Evolutionary conservation across 225 moss, liverwort and hornwort species (phyloP), one percentile per base, ranked within the genome.

Genomic region (Pleurozium schreberi): DNA sequence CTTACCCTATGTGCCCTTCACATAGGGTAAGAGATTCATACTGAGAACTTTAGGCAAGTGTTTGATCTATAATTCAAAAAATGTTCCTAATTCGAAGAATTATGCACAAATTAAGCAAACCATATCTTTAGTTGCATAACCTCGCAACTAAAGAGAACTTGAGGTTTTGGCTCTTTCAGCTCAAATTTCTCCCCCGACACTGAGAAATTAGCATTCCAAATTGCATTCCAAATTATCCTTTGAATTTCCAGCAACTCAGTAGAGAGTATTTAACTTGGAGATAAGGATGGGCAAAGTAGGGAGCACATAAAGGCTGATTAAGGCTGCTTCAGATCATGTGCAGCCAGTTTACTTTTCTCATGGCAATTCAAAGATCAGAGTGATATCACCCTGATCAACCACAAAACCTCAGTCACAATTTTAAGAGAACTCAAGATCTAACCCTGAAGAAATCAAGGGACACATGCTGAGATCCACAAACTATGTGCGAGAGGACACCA

Each of bases 11-110:
- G n/a, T n/a, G 10, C 5, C 11, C 6, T 38, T 36, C 38, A 67
- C 3, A 0, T n/a, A 22, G 22, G 21, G 6, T 19, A 25, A 1
- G 9, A 0, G 2, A 38, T 77, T 55, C 9, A n/a, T 11, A 25
- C 3, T 38, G 16, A 52, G 14, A 78, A 38, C 38, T 15, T 16
- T 53, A 1, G 0, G 4, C 14, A 78, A 78, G 15, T 17, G 10
- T 17, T 3, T 18, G 18, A 55, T 55, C 55, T 55, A 18, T 55
- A 55, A 38, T 11, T 58, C 7, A 58, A 80, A 57, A 27, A n/a
- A n/a, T n/a, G n/a, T n/a, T n/a, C n/a, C n/a, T n/a, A n/a, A n/a
- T n/a, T n/a, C n/a, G n/a, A n/a, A n/a, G n/a, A n/a, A n/a, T n/a
- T n/a, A n/a, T 38, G 16, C 27, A 18, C 40, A 27, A 75, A 26